Evolutionary conservation across 805 yeast genomes (phyloP).

Genomic region (Metschnikowia proteae): DNA sequence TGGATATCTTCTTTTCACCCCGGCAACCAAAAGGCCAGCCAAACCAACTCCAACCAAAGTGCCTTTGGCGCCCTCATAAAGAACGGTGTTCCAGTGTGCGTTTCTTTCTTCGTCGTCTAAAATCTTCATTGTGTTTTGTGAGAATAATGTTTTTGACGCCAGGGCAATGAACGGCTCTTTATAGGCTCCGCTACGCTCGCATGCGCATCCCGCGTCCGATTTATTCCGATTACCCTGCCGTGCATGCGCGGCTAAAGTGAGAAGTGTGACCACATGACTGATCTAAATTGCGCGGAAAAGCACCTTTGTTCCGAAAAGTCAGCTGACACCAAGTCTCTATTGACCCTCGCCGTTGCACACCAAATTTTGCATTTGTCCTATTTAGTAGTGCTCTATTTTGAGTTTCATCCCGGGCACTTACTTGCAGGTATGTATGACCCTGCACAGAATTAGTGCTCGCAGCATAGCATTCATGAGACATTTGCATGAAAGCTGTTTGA

Average conservation of each 20-base stretch:
- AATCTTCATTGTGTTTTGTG: slow-evolving; percentile 52
- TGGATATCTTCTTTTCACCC: slow-evolving; percentile 34
- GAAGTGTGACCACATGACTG: background rate
- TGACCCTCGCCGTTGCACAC: too few relatives aligned
- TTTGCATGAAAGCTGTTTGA: background rate
- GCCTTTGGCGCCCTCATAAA: slow-evolving; percentile 62
- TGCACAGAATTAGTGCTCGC: background rate
- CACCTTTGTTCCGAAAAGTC: background rate
- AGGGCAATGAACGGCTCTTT: background rate
- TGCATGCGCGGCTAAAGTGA: background rate
- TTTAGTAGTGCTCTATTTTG: too few relatives aligned
- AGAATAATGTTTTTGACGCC: background rate
- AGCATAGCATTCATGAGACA: background rate
- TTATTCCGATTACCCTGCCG: background rate
- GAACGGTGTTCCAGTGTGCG: slow-evolving; percentile 58
- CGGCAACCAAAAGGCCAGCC: slow-evolving; percentile 52
- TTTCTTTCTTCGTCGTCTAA: slow-evolving; percentile 60
- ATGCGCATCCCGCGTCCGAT: slow-evolving; percentile 1
- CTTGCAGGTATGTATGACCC: background rate
- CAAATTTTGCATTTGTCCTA: too few relatives aligned
- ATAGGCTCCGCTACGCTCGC: background rate
- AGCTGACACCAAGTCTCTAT: background rate
- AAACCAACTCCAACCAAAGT: slow-evolving; percentile 50
- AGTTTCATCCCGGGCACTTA: too few relatives aligned
- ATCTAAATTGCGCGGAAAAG: slow-evolving; percentile 1